These are phyloP conservation scores for Trichophyton rubrum DNA, from an alignment of 2,329 filamentous ascomycete genomes.

Conservation along the genomic window DNA sequence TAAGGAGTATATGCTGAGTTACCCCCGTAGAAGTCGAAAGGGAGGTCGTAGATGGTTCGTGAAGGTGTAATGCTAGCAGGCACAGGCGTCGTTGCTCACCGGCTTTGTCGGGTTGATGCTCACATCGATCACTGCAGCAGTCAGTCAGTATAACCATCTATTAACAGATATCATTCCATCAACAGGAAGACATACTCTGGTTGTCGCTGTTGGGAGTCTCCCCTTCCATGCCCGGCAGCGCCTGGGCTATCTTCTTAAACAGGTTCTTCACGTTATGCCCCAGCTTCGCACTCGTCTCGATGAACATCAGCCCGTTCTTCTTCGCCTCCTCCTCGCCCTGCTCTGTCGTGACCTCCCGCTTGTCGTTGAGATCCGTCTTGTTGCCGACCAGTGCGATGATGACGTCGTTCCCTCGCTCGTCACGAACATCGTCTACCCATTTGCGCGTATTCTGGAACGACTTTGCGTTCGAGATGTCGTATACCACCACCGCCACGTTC, in stretches of 20 bases:
- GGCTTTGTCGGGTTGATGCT: conserved; percentile 63
- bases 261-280: conserved; percentile 96
- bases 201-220: conserved; percentile 63
- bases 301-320: conserved; percentile 96
- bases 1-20: too few relatives aligned
- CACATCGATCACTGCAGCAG: conserved; percentile 70
- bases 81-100: conserved; percentile 59
- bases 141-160: conserved; percentile 4
- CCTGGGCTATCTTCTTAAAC: conserved; percentile 96
- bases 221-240: conserved; percentile 93
- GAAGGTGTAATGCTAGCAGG: conserved; percentile 39
- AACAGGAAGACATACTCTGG: conserved; percentile 55
- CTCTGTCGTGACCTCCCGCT: conserved; percentile 89
- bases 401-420: conserved; percentile 93
- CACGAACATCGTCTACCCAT: conserved; percentile 97
- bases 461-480: conserved; percentile 94
- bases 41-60: not conserved
- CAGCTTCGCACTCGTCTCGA: conserved; percentile 95
- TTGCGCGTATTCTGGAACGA: conserved; percentile 98
- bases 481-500: conserved; percentile 94
- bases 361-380: conserved; percentile 98
- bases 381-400: conserved; percentile 98
- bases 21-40: not conserved
- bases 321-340: conserved; percentile 97
- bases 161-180: too few relatives aligned